A percentile compares a stretch with the other conserved stretches of the same genome.
phyloP scores from a whole-genome alignment of 176 grass and related monocot species.

The Oryza officinalis region DNA sequence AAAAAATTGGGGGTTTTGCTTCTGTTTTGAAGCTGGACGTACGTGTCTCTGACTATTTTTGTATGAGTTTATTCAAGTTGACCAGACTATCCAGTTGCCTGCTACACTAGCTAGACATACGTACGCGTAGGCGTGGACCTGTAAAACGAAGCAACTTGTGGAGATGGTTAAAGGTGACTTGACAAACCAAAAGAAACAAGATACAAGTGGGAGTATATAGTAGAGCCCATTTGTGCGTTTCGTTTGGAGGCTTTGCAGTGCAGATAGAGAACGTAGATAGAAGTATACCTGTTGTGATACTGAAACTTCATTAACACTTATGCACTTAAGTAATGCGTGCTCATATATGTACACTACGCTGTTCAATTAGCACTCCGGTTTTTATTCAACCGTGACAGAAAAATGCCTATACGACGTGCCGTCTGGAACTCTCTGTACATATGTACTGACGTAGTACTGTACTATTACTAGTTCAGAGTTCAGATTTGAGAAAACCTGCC shows the following conservation, averaged over 20 bases:
- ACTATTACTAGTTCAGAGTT: no score
- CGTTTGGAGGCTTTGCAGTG: no score
- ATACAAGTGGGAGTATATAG: neutral
- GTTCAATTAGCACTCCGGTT: neutral
- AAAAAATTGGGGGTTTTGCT: no score
- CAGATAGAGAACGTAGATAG: no score
- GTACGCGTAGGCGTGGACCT: neutral
- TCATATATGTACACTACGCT: neutral
- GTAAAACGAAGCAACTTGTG: neutral
- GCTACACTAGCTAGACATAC: neutral
- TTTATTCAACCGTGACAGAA: neutral
- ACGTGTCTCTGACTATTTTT: no score
- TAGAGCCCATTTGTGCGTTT: neutral
- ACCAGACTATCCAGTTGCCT: neutral
- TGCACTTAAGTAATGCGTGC: no score
- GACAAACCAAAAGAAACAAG: conserved; percentile 6
- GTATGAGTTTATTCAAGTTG: no score
- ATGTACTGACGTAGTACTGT: neutral
- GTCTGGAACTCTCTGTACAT: neutral
- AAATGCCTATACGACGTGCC: neutral
- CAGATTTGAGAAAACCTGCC: neutral
- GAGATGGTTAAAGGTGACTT: neutral
- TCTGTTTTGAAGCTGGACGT: no score
- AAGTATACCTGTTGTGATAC: neutral
- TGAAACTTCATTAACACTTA: neutral